Evolutionary conservation across 257 asterid genomes (phyloP).

Genomic region (Solanum corneliomulleri): DNA sequence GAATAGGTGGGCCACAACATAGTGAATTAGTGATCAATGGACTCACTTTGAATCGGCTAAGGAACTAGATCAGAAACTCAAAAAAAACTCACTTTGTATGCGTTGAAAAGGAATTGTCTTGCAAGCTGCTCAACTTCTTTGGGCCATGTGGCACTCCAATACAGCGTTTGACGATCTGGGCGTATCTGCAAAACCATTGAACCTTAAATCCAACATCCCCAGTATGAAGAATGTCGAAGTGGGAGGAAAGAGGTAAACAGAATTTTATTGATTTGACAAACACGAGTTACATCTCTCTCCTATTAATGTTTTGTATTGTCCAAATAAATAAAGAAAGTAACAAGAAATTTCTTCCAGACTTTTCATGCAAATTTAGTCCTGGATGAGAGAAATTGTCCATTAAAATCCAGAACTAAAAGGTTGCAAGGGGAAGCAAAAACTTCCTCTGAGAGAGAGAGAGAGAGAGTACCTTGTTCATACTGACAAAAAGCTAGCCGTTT

Average conservation of each 20-base stretch:
- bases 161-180: slow-evolving; percentile 95
- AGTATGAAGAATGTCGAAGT: background rate
- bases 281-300: background rate
- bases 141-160: slow-evolving; percentile 99
- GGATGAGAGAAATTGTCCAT: background rate
- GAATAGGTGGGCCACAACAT: background rate
- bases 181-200: slow-evolving; percentile 56
- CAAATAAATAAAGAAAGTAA: background rate
- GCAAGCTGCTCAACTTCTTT: slow-evolving; percentile 98
- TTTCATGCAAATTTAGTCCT: background rate
- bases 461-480: background rate
- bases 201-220: background rate
- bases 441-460: background rate
- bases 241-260: background rate
- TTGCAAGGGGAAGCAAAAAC: background rate
- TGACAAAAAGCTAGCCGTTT: background rate
- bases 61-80: background rate
- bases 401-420: background rate
- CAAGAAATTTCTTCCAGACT: background rate
- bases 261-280: background rate
- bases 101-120: slow-evolving; percentile 51
- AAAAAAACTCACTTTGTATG: slow-evolving; percentile 59
- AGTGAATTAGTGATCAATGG: background rate
- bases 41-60: background rate
- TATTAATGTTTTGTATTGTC: background rate